phyloP scores from a whole-genome alignment of 1,284 basidiomycete species.

The Trametes hirsuta region DNA sequence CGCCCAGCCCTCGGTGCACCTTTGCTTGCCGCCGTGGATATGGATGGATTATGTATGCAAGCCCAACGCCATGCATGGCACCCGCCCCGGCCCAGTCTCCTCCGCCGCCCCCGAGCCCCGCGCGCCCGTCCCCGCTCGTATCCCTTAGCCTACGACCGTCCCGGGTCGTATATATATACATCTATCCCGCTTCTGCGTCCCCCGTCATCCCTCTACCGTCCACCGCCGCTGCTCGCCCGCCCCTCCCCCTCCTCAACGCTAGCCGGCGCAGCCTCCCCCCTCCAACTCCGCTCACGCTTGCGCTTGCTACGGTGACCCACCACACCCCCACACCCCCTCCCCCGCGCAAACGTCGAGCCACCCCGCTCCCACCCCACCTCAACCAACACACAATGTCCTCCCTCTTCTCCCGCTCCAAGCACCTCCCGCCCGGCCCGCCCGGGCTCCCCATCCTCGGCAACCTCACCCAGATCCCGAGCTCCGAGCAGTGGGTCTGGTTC shows the following conservation, averaged over 20 bases:
- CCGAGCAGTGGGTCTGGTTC: constrained; percentile 26
- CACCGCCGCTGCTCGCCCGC: background rate
- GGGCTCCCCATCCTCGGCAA: constrained; percentile 23
- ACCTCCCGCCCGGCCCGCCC: constrained; percentile 23
- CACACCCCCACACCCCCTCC: background rate
- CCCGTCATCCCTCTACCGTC: background rate
- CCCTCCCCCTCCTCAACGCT: background rate
- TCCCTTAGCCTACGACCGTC: background rate
- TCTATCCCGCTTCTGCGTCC: background rate
- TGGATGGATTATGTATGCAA: too few relatives aligned
- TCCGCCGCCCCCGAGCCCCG: background rate
- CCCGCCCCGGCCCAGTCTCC: background rate
- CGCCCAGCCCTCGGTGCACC: too few relatives aligned
- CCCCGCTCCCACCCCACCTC: background rate
- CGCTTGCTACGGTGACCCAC: background rate
- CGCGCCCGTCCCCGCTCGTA: background rate
- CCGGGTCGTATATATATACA: background rate
- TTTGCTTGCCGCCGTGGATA: too few relatives aligned
- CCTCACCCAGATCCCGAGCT: constrained; percentile 21
- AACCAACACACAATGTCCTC: background rate
- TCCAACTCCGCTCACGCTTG: too few relatives aligned
- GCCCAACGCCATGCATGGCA: too few relatives aligned
- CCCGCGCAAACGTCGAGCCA: background rate
- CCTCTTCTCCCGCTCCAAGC: constrained; percentile 12
- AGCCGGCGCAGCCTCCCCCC: background rate